Conservation (phyloP, 2,329 filamentous ascomycete species). For the Exophiala dermatitidis region DNA sequence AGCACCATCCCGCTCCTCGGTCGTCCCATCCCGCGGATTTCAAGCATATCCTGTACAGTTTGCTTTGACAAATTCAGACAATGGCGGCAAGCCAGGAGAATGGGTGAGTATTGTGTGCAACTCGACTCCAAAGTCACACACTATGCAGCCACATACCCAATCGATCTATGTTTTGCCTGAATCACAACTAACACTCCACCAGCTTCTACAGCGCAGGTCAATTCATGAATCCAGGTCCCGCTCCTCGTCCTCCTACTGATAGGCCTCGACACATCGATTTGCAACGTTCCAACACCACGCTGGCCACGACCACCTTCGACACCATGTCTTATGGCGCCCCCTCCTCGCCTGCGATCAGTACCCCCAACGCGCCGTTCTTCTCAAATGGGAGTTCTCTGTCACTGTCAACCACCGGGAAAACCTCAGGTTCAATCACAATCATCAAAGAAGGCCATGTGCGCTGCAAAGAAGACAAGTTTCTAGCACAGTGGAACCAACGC, state of each 20-base stretch:
- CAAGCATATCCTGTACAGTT: conserved; percentile 8
- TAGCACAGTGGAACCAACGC: conserved; percentile 83
- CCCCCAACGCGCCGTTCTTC: conserved; percentile 54
- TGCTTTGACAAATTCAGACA: conserved; percentile 5
- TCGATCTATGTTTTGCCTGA: neutral
- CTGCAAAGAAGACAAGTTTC: conserved; percentile 71
- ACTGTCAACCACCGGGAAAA: conserved; percentile 51
- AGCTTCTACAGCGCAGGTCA: conserved; percentile 57
- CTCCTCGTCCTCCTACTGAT: conserved; percentile 79
- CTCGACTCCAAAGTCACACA: neutral
- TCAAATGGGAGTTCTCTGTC: conserved; percentile 67
- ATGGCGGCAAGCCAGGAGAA: conserved; percentile 21
- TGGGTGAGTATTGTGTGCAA: conserved; percentile 10
- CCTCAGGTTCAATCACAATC: conserved; percentile 60
- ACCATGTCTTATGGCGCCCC: conserved; percentile 65
- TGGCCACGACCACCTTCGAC: conserved; percentile 63
- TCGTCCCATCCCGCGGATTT: conserved; percentile 1
- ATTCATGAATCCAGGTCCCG: conserved; percentile 96
- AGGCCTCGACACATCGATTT: conserved; percentile 68
- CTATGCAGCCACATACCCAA: neutral
- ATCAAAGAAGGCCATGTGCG: conserved; percentile 57
- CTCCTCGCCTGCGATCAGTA: conserved; percentile 54
- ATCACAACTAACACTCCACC: conserved; percentile 14
- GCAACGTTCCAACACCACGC: conserved; percentile 63
- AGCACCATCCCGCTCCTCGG: conserved; percentile 10